Base-by-base conservation (phyloP, 352 stramenopile species). In the Ophiocytium majus region DNA sequence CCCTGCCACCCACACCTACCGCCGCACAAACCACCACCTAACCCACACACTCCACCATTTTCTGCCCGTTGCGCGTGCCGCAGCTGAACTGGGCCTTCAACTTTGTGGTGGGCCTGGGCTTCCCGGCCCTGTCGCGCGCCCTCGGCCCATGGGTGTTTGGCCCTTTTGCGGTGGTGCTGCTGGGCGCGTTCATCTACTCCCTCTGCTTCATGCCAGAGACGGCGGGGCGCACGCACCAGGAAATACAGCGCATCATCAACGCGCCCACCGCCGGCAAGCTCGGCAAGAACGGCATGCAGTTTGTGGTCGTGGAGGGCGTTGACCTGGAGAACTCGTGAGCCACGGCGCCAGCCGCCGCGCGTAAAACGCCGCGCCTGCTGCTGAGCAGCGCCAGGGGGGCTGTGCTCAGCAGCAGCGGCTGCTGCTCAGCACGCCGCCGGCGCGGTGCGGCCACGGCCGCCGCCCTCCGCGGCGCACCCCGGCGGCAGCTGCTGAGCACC, bases 31-130 rank as follows among this genome's bases (percentile, higher is more conserved):
- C 19, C 57, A 23, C 19, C 28, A 66, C 19, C 57, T 66, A 66
- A 19, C 17, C 57, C n/a, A n/a, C n/a, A n/a, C n/a, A n/a, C n/a
- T n/a, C n/a, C n/a, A n/a, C n/a, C n/a, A n/a, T n/a, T n/a, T n/a
- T n/a, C n/a, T n/a, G n/a, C n/a, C n/a, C n/a, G n/a, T n/a, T n/a
- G n/a, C n/a, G n/a, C n/a, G n/a, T n/a, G n/a, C 64, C 64, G 23
- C 95, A 98, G 92, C 86, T 98, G 33, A 98, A 98, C 90, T 98
- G 96, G 96, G 92, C 90, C 28, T 98, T 93, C 90, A 97, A 96
- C 84, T 98, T 98, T 90, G 90, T 98, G 85, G 93, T 98, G 74
- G 95, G 95, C 28, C 89, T 98, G 35, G 89, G 92, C 63, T 98
- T 98, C 89, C 96, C 95, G 5, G 95, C 92, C 49, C 82, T 89